A percentile compares a stretch with the other conserved stretches of the same genome.
These are phyloP conservation scores for Saturnispora halmiae DNA, from an alignment of 805 yeast genomes.

Conservation along the genomic window DNA sequence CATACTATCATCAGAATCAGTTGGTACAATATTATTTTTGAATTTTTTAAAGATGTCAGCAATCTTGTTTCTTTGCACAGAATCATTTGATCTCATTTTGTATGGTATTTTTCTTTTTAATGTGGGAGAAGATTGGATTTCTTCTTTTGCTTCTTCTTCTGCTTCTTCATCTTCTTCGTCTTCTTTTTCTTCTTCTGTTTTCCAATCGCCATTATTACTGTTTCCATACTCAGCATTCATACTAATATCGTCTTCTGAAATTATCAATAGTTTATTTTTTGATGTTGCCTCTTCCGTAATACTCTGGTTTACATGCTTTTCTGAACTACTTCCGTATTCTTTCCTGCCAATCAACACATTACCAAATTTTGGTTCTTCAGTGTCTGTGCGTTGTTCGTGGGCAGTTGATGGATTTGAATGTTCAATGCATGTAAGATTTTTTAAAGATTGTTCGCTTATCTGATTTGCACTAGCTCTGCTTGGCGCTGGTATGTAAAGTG, in stretches of 20 bases:
- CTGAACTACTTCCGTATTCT: slow-evolving; percentile 6
- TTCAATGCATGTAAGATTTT: not conserved
- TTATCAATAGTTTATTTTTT: not conserved
- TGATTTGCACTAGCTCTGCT: no score
- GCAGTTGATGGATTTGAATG: slow-evolving; percentile 6
- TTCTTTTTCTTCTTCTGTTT: no score
- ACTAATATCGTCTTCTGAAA: slow-evolving; percentile 2
- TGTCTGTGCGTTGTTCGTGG: slow-evolving; percentile 6
- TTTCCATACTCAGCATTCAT: not conserved
- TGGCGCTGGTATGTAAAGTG: not conserved
- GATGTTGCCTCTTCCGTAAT: no score
- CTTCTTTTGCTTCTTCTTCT: no score
- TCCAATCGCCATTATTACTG: not conserved
- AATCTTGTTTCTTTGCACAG: not conserved
- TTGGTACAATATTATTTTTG: not conserved
- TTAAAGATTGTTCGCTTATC: not conserved
- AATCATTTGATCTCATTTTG: not conserved
- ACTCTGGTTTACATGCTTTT: slow-evolving; percentile 1
- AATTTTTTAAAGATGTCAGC: not conserved
- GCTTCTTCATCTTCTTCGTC: no score
- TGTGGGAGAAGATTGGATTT: slow-evolving; percentile 7
- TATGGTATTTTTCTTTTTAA: slow-evolving; percentile 3
- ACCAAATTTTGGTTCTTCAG: slow-evolving; percentile 6
- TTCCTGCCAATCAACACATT: slow-evolving; percentile 3
- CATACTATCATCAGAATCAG: not conserved